Percentiles rank a stretch among this genome's conserved stretches.
Evolutionary conservation across 2,329 filamentous ascomycete species (phyloP).

Genomic region (Sclerotinia spermophila): DNA sequence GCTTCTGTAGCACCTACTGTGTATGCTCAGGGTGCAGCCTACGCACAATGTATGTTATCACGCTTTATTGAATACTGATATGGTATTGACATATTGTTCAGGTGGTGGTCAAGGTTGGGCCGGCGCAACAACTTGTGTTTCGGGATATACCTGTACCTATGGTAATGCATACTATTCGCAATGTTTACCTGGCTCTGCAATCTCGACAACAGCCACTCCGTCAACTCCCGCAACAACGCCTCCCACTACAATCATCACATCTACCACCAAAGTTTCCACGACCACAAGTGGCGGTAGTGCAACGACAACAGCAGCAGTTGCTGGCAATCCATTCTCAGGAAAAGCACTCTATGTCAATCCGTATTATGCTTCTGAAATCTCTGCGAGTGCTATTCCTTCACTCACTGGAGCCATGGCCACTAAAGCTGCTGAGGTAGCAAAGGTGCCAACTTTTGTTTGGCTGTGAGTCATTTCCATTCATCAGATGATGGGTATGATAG

Average conservation of each 20-base stretch:
- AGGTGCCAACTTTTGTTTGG: conserved; percentile 51
- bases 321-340: conserved; percentile 51
- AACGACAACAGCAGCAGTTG: conserved; percentile 37
- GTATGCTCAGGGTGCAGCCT: conserved; percentile 30
- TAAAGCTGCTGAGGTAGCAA: conserved; percentile 46
- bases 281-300: conserved; percentile 19
- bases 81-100: conserved; percentile 15
- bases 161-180: conserved; percentile 33
- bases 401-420: conserved; percentile 54
- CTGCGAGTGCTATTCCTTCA: conserved; percentile 56
- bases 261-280: conserved; percentile 12
- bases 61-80: not conserved
- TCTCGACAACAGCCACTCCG: conserved; percentile 23
- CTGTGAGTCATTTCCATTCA: conserved; percentile 40
- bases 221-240: conserved; percentile 23
- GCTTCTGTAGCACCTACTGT: conserved; percentile 34
- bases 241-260: conserved; percentile 16
- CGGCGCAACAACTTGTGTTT: conserved; percentile 32
- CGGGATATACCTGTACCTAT: conserved; percentile 31
- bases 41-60: conserved; percentile 32
- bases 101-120: conserved; percentile 32
- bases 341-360: conserved; percentile 50
- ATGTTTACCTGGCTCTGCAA: conserved; percentile 31
- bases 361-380: conserved; percentile 51
- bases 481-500: not conserved